These are phyloP conservation scores for Austroboletus eburneus DNA, from an alignment of 768 basidiomycete species.

Conservation along the genomic window DNA sequence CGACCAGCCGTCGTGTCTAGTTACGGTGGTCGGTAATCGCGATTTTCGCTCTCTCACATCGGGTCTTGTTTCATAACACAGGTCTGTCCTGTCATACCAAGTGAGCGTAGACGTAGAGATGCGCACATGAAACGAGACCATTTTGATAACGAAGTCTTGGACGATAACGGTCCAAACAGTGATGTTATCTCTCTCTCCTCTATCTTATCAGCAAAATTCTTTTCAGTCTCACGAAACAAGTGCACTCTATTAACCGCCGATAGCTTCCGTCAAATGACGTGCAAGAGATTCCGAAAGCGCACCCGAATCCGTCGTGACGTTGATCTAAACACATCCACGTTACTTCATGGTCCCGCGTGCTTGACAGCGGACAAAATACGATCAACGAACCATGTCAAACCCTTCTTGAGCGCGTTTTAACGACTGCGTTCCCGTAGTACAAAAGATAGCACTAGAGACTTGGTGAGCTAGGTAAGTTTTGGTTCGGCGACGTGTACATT, in stretches of 20 bases:
- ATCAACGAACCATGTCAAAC: slow-evolving; percentile 45
- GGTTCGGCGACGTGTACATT: background rate
- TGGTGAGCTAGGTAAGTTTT: background rate
- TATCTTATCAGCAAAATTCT: too few relatives aligned
- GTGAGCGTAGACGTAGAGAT: too few relatives aligned
- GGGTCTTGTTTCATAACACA: too few relatives aligned
- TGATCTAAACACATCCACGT: slow-evolving; percentile 36
- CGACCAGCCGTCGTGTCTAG: too few relatives aligned
- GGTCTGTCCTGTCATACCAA: too few relatives aligned
- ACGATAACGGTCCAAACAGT: too few relatives aligned
- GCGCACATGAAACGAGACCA: too few relatives aligned
- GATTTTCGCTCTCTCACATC: too few relatives aligned
- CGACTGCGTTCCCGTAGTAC: slow-evolving; percentile 42
- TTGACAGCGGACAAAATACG: background rate
- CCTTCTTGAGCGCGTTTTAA: slow-evolving; percentile 44
- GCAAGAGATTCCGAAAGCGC: slow-evolving; percentile 39
- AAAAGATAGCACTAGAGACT: slow-evolving; percentile 43
- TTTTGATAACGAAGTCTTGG: too few relatives aligned
- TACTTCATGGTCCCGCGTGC: background rate
- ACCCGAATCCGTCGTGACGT: slow-evolving; percentile 42
- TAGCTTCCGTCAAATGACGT: slow-evolving; percentile 21
- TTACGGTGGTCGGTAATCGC: too few relatives aligned
- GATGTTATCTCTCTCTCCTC: too few relatives aligned
- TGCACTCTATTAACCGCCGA: slow-evolving; percentile 14
- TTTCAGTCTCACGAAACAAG: too few relatives aligned